phyloP scores from a whole-genome alignment of 768 basidiomycete species.

The Kwoniella shandongensis region DNA sequence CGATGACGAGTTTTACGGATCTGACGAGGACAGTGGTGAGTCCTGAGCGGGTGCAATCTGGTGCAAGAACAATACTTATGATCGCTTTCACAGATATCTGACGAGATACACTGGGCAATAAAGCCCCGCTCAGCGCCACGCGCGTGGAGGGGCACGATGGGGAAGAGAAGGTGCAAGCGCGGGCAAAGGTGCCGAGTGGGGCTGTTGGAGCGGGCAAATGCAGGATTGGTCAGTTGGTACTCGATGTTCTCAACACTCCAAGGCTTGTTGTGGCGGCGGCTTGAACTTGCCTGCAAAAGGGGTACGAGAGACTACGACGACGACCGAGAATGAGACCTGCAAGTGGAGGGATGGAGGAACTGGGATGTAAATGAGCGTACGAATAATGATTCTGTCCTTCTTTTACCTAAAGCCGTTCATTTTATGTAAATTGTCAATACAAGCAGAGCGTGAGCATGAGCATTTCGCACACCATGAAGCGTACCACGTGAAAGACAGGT shows the following conservation, averaged over 20 bases:
- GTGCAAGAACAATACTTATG: neutral
- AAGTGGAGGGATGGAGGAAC: too few relatives aligned
- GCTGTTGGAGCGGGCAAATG: neutral
- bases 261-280: too few relatives aligned
- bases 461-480: too few relatives aligned
- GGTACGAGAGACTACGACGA: too few relatives aligned
- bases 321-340: too few relatives aligned
- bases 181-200: neutral
- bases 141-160: constrained; percentile 8
- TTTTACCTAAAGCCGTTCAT: constrained; percentile 1
- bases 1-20: constrained; percentile 55
- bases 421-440: neutral
- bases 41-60: neutral
- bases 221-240: neutral
- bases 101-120: constrained; percentile 34
- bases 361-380: too few relatives aligned
- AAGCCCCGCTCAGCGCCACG: constrained; percentile 47
- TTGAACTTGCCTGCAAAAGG: too few relatives aligned
- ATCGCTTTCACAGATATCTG: constrained; percentile 35
- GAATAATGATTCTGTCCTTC: neutral
- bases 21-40: constrained; percentile 52
- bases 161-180: constrained; percentile 4
- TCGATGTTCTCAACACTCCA: too few relatives aligned
- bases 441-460: neutral
- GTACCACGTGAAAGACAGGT: too few relatives aligned